Conservation (phyloP, 208 protist genomes). For the Acanthamoeba polyphaga region DNA sequence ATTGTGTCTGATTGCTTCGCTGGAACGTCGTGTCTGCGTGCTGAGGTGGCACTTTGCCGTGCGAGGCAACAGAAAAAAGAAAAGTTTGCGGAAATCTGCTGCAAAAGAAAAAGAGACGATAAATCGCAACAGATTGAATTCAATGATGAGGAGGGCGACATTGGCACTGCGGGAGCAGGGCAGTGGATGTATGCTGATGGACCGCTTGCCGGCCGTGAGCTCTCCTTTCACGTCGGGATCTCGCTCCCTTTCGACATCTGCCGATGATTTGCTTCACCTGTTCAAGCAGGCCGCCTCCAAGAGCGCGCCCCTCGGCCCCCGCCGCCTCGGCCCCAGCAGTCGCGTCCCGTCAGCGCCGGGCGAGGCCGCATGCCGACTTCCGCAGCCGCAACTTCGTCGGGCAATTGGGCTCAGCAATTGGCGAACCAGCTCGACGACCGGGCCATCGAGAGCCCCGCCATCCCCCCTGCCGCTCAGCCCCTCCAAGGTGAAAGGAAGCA, state of each 20-base stretch:
- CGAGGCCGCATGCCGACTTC: not conserved
- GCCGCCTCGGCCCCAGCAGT: not conserved
- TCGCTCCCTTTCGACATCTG: not conserved
- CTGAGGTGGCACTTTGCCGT: not conserved
- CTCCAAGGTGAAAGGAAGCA: not conserved
- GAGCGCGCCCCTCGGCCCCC: not conserved
- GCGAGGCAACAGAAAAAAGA: not conserved
- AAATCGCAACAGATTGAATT: not conserved
- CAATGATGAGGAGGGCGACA: not conserved
- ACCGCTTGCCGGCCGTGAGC: not conserved
- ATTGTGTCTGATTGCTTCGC: not conserved
- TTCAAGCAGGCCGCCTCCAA: conserved; percentile 41
- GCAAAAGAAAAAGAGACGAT: not conserved
- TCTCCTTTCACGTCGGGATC: not conserved
- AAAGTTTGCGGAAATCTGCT: not conserved
- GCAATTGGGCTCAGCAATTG: conserved; percentile 31
- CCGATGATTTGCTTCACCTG: conserved; percentile 22
- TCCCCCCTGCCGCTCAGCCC: not conserved
- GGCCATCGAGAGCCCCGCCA: not conserved
- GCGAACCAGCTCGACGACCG: not conserved
- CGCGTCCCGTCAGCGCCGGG: not conserved
- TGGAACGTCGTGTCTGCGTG: not conserved
- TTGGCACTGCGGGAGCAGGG: not conserved
- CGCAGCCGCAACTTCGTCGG: not conserved
- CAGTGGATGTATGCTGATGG: not conserved